Evolutionary conservation across 1,284 basidiomycete genomes (phyloP).

Genomic region (Cutaneotrichosporon daszewskae): DNA sequence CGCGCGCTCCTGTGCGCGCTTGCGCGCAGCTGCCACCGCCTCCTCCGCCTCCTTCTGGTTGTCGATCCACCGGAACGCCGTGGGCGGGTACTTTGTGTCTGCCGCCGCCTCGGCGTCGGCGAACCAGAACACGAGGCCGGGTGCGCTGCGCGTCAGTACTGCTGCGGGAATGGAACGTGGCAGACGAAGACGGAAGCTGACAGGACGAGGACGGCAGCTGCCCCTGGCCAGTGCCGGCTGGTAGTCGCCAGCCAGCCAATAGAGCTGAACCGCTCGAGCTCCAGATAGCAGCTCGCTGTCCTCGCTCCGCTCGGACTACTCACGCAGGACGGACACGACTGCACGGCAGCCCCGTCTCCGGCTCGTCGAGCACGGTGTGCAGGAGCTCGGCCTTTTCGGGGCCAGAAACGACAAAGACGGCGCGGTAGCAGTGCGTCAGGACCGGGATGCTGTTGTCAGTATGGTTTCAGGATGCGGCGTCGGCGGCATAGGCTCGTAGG

Average conservation of each 20-base stretch:
- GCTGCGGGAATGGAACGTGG: too few relatives aligned
- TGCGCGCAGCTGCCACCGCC: slow-evolving; percentile 40
- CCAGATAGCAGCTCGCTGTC: too few relatives aligned
- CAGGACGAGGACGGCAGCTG: too few relatives aligned
- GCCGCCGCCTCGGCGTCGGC: slow-evolving; percentile 70
- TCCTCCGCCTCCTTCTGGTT: slow-evolving; percentile 47
- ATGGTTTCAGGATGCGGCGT: too few relatives aligned
- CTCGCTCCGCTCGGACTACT: slow-evolving; percentile 13
- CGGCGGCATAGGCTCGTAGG: too few relatives aligned
- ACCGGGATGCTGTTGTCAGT: slow-evolving; percentile 57
- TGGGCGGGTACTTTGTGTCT: slow-evolving; percentile 41
- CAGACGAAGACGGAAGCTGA: too few relatives aligned
- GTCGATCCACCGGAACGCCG: slow-evolving; percentile 47
- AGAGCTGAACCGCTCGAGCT: too few relatives aligned
- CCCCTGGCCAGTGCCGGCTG: too few relatives aligned
- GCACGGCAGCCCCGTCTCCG: slow-evolving; percentile 75
- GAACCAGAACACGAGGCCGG: slow-evolving; percentile 89
- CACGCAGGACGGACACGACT: slow-evolving; percentile 70
- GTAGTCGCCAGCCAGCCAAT: too few relatives aligned
- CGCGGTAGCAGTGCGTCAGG: slow-evolving; percentile 81
- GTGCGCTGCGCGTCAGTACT: slow-evolving; percentile 48
- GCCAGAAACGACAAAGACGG: slow-evolving; percentile 85
- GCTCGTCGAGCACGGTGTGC: slow-evolving; percentile 70
- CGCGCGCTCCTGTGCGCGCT: slow-evolving; percentile 24
- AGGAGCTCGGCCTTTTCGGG: slow-evolving; percentile 79